Evolutionary conservation across 257 asterid genomes (phyloP).

Genomic region (Ehretia macrophylla): DNA sequence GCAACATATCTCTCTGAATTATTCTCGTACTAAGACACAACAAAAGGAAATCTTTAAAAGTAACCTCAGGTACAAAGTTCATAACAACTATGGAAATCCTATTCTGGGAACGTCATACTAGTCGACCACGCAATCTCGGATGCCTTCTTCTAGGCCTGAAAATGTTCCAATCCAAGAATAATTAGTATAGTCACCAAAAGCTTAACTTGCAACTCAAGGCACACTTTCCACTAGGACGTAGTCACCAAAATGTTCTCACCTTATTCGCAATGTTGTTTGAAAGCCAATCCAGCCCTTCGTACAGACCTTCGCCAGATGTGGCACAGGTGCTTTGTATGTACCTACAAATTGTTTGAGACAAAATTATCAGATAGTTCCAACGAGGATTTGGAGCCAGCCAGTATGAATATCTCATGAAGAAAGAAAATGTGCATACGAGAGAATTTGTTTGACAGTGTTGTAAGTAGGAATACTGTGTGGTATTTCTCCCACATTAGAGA

Average conservation of each 20-base stretch:
- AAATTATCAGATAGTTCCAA: too few relatives aligned
- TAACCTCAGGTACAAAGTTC: too few relatives aligned
- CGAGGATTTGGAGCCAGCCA: too few relatives aligned
- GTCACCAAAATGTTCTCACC: background rate
- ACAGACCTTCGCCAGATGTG: conserved; percentile 8
- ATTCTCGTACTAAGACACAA: too few relatives aligned
- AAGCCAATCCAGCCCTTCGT: conserved; percentile 12
- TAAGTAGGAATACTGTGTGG: too few relatives aligned
- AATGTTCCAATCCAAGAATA: background rate
- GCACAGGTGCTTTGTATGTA: conserved; percentile 8
- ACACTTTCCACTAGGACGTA: background rate
- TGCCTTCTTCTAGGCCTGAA: background rate
- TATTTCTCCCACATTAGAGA: too few relatives aligned
- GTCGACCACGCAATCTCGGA: background rate
- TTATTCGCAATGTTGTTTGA: conserved; percentile 7
- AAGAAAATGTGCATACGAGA: too few relatives aligned
- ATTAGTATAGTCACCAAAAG: background rate
- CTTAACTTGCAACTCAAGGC: background rate
- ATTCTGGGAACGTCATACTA: too few relatives aligned
- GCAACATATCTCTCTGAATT: too few relatives aligned
- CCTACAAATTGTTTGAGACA: background rate
- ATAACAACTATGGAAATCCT: background rate
- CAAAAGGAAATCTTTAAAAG: too few relatives aligned
- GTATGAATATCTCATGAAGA: too few relatives aligned
- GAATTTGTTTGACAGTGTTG: too few relatives aligned